A percentile compares a stretch with the other conserved stretches of the same genome.
Evolutionary conservation across 148 eudicot species (phyloP).

Genomic region (Silene uniflora): DNA sequence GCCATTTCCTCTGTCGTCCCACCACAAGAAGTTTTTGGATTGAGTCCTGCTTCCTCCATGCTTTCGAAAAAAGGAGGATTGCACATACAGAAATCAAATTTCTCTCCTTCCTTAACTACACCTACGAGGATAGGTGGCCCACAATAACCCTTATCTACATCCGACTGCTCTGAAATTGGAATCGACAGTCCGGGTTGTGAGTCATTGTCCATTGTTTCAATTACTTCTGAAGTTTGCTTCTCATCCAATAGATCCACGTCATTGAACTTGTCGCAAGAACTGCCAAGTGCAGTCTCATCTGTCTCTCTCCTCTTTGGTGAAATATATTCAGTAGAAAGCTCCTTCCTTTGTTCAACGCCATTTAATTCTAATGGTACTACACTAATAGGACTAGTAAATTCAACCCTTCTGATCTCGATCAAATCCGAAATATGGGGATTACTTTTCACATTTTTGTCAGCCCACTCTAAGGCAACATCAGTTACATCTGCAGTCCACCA

Average conservation of each 20-base stretch:
- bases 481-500: conserved; percentile 57
- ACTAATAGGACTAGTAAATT: conserved; percentile 11
- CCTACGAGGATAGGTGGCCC: conserved; percentile 69
- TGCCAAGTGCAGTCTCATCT: conserved; percentile 9
- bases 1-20: conserved; percentile 91
- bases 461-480: conserved; percentile 90
- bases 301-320: conserved; percentile 6
- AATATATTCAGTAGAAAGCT: background rate
- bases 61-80: conserved; percentile 97
- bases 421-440: conserved; percentile 71
- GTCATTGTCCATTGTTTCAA: conserved; percentile 19
- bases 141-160: conserved; percentile 37
- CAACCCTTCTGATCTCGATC: conserved; percentile 73
- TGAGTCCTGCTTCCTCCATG: conserved; percentile 83
- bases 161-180: conserved; percentile 15
- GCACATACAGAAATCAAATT: conserved; percentile 96
- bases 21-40: conserved; percentile 95
- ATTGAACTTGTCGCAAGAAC: conserved; percentile 19
- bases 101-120: conserved; percentile 73
- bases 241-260: background rate
- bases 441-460: conserved; percentile 63
- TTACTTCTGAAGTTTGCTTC: conserved; percentile 13
- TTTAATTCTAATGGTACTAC: background rate
- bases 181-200: conserved; percentile 13
- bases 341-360: conserved; percentile 15